These are phyloP conservation scores for Heterobasidion parviporum DNA, from an alignment of 1,284 basidiomycete genomes.

Conservation along the genomic window DNA sequence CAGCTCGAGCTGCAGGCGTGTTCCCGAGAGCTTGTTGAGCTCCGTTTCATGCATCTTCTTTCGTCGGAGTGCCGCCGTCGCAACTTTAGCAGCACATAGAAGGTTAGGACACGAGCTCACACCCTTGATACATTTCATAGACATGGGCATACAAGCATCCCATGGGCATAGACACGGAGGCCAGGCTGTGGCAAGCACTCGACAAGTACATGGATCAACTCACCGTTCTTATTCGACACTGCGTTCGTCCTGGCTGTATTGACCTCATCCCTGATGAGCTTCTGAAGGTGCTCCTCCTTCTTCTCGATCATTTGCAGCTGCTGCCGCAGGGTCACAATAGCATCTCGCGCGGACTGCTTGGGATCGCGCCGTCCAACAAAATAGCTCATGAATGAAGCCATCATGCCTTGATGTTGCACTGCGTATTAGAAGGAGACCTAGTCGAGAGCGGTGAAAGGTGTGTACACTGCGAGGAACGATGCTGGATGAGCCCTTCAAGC, in stretches of 20 bases:
- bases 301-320: constrained; percentile 96
- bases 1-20: constrained; percentile 89
- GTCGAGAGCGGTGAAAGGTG: too few species aligned
- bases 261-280: constrained; percentile 94
- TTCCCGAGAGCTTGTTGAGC: constrained; percentile 82
- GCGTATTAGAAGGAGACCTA: background rate
- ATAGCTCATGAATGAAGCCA: constrained; percentile 85
- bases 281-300: constrained; percentile 96
- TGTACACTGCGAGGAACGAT: background rate
- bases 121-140: background rate
- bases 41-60: constrained; percentile 92
- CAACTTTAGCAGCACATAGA: constrained; percentile 38
- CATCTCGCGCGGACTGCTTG: constrained; percentile 75
- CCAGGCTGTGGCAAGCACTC: background rate
- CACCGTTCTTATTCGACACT: constrained; percentile 90
- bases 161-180: background rate
- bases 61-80: constrained; percentile 86
- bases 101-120: background rate
- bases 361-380: constrained; percentile 74
- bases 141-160: background rate
- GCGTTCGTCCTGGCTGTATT: constrained; percentile 92
- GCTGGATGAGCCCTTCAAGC: background rate
- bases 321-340: constrained; percentile 81
- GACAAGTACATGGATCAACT: constrained; percentile 23
- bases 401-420: constrained; percentile 36